Evolutionary conservation across 2,329 filamentous ascomycete genomes (phyloP).

Genomic region (Pseudopyrenochaeta lycopersici): DNA sequence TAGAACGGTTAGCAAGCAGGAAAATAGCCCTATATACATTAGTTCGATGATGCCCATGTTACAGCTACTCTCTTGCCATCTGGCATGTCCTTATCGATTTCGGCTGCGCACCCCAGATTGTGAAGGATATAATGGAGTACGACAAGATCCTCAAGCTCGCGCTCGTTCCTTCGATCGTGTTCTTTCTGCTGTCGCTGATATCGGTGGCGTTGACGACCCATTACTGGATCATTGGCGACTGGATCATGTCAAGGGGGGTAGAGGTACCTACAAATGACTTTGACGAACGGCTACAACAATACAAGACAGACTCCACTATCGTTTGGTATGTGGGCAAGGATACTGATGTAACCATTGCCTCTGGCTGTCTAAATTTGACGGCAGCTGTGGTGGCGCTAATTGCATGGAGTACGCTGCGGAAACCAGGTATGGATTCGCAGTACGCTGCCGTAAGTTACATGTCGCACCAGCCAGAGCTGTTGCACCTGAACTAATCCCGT

Average conservation of each 20-base stretch:
- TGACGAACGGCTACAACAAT: slow-evolving; percentile 25
- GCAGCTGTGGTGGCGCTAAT: slow-evolving; percentile 34
- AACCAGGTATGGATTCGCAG: slow-evolving; percentile 34
- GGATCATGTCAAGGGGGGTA: slow-evolving; percentile 31
- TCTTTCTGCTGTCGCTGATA: slow-evolving; percentile 37
- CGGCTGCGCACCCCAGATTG: slow-evolving; percentile 5
- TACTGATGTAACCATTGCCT: slow-evolving; percentile 39
- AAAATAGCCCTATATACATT: slow-evolving; percentile 12
- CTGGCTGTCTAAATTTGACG: slow-evolving; percentile 34
- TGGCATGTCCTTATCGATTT: slow-evolving; percentile 9
- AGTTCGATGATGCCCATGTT: slow-evolving; percentile 21
- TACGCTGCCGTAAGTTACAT: slow-evolving; percentile 27
- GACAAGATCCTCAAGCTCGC: slow-evolving; percentile 30
- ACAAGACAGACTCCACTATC: slow-evolving; percentile 33
- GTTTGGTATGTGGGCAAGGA: slow-evolving; percentile 33
- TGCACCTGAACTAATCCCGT: slow-evolving; percentile 9
- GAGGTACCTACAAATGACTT: slow-evolving; percentile 22
- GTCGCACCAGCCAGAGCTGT: background rate
- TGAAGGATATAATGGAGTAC: slow-evolving; percentile 25
- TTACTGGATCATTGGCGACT: slow-evolving; percentile 44
- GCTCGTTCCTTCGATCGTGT: slow-evolving; percentile 33
- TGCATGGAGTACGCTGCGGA: slow-evolving; percentile 34
- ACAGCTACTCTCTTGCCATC: slow-evolving; percentile 9
- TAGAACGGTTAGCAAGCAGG: slow-evolving; percentile 14
- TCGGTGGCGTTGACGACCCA: slow-evolving; percentile 38